Conservation (phyloP, 2,329 filamentous ascomycete genomes). For the Macrophomina phaseolina region DNA sequence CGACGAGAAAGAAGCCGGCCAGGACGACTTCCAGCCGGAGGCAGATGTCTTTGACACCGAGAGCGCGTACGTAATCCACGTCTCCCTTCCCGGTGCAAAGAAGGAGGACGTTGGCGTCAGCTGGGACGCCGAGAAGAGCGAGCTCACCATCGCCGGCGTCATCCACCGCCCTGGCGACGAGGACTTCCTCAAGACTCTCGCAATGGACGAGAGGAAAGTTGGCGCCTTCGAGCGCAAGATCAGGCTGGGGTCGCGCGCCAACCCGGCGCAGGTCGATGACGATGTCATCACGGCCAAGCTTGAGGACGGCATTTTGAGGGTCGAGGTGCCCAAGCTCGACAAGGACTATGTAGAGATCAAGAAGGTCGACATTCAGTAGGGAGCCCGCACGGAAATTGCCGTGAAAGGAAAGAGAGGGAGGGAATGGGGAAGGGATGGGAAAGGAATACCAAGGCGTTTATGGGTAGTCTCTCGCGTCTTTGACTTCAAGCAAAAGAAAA, state of each 20-base stretch:
- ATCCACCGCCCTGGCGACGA: conserved; percentile 73
- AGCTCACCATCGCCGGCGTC: conserved; percentile 72
- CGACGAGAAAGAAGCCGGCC: conserved; percentile 31
- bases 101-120: conserved; percentile 79
- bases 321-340: conserved; percentile 78
- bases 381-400: neutral
- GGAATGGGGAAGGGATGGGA: neutral
- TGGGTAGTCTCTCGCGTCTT: conserved; percentile 20
- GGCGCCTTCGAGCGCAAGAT: conserved; percentile 77
- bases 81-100: conserved; percentile 76
- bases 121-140: conserved; percentile 72
- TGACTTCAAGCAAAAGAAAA: conserved; percentile 20
- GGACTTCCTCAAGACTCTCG: conserved; percentile 68
- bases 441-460: conserved; percentile 12
- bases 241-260: conserved; percentile 60
- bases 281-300: conserved; percentile 74
- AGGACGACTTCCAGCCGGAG: conserved; percentile 64
- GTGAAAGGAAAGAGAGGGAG: neutral
- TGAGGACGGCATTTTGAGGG: conserved; percentile 76
- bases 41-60: conserved; percentile 77
- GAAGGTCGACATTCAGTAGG: conserved; percentile 58
- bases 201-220: conserved; percentile 70
- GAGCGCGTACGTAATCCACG: conserved; percentile 67
- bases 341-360: conserved; percentile 65
- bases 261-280: conserved; percentile 68